Conservation (phyloP, 2,329 filamentous ascomycete species). For the Karstenula rhodostoma region DNA sequence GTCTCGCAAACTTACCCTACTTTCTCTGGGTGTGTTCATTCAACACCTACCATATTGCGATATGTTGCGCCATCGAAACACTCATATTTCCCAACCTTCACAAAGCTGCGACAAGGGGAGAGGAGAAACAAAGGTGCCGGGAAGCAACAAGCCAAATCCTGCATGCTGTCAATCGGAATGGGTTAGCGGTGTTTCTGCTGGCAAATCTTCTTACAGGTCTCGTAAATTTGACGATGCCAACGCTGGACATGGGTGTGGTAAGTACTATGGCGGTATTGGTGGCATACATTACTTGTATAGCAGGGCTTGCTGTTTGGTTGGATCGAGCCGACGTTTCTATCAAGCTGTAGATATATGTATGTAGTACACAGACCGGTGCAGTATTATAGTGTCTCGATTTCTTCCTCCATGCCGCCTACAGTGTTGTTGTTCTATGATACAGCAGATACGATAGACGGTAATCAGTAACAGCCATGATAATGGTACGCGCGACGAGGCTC, state of each 20-base stretch:
- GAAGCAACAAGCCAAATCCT: conserved; percentile 83
- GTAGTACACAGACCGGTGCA: no score
- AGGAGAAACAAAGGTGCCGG: conserved; percentile 70
- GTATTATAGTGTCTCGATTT: no score
- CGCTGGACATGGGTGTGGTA: conserved; percentile 72
- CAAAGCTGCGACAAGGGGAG: conserved; percentile 60
- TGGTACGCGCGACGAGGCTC: no score
- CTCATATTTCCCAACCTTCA: conserved; percentile 78
- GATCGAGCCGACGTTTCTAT: conserved; percentile 73
- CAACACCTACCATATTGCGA: conserved; percentile 82
- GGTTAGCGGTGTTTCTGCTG: conserved; percentile 81
- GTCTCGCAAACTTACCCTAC: conserved; percentile 92
- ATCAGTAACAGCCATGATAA: no score
- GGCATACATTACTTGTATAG: conserved; percentile 73
- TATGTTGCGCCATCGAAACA: conserved; percentile 80
- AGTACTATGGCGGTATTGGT: conserved; percentile 77
- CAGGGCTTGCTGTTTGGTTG: conserved; percentile 71
- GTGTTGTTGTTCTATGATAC: no score
- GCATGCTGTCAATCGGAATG: conserved; percentile 86
- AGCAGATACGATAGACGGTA: no score
- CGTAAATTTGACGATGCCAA: conserved; percentile 87
- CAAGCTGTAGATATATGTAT: conserved; percentile 71
- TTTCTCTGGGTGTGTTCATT: conserved; percentile 92
- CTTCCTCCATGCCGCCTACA: no score
- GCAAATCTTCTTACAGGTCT: conserved; percentile 90